Base-by-base conservation (phyloP, 257 asterid genomes). In the Capsicum pubescens region DNA sequence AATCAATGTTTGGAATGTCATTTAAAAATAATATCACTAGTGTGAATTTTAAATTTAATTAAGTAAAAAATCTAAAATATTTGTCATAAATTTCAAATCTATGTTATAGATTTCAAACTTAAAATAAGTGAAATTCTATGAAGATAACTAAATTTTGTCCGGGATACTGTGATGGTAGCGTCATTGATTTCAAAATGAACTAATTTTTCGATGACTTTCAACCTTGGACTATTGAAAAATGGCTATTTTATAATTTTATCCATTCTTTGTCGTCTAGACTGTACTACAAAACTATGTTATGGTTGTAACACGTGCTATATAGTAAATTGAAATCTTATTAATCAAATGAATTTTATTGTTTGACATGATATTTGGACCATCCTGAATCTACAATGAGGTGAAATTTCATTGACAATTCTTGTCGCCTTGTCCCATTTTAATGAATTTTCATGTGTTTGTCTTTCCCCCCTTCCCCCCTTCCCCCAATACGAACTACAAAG, bases 311-410 rank as follows among this genome's bases (percentile, higher is more conserved):
- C 1, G 21, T 70, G 15, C 78, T 69, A 69, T 9, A 42, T 16
- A 69, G 54, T 16, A 70, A 70, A 0, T 46, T 70, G 35, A 17
- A 70, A 66, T 5, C 32, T 70, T 16, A 68, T 17, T 68, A 11
- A 70, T 16, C 56, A 42, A 44, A 17, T 16, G 32, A 60, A n/a
- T 60, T 60, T 16, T 60, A 19, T 60, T 5, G 32, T 4, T 70
- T 42, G 16, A 44, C 36, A 11, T 26, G 32, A 26, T 71, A 11
- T 9, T 70, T 70, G 9, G 15, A 42, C 36, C 36, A n/a, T 46
- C 59, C 42, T 46, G 36, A 19, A 72, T n/a, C n/a, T 48, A 72
- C n/a, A 72, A 72, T 72, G 59, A 72, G 48, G 80, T 16, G 78
- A 69, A 69, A 42, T 32, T 69, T 42, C 78, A 39, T 42, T 4